phyloP scores from a whole-genome alignment of 2,329 filamentous ascomycete genomes.

The Claviceps humidiphila region DNA sequence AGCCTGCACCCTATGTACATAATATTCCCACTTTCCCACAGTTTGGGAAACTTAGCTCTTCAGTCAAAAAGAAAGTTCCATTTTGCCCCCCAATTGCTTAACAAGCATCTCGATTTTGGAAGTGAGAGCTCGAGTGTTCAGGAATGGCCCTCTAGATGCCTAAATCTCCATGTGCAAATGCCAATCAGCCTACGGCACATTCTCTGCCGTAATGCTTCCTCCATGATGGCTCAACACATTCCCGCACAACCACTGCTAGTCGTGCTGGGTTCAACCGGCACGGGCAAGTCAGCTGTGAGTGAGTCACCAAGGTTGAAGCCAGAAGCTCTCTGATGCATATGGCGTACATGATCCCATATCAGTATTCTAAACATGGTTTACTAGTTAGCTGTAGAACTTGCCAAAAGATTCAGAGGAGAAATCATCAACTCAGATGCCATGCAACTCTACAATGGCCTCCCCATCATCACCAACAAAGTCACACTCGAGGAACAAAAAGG shows the following conservation, averaged over 20 bases:
- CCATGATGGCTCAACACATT: slow-evolving; percentile 25
- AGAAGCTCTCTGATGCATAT: not conserved
- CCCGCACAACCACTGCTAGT: slow-evolving; percentile 55
- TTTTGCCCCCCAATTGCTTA: no score
- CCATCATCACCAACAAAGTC: slow-evolving; percentile 93
- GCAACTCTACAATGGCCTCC: slow-evolving; percentile 87
- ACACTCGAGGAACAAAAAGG: slow-evolving; percentile 59
- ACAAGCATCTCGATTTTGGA: no score
- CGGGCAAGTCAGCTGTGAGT: slow-evolving; percentile 78
- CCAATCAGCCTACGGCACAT: slow-evolving; percentile 12
- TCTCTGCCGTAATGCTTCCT: slow-evolving; percentile 21
- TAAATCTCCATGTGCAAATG: slow-evolving; percentile 13
- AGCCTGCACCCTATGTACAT: no score
- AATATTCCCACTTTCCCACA: no score
- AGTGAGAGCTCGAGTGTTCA: not conserved
- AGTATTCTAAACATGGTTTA: not conserved
- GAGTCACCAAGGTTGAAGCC: not conserved
- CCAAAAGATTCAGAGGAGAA: slow-evolving; percentile 73
- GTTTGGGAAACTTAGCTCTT: no score
- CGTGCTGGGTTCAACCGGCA: slow-evolving; percentile 81
- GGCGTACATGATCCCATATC: not conserved
- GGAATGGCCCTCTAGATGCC: not conserved
- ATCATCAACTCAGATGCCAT: slow-evolving; percentile 96
- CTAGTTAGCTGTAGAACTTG: slow-evolving; percentile 84
- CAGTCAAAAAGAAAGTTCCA: no score